Percentiles rank a stretch among this genome's conserved stretches.
phyloP scores from a whole-genome alignment of 192 early-diverging fungal genomes.

The Backusella luteola region DNA sequence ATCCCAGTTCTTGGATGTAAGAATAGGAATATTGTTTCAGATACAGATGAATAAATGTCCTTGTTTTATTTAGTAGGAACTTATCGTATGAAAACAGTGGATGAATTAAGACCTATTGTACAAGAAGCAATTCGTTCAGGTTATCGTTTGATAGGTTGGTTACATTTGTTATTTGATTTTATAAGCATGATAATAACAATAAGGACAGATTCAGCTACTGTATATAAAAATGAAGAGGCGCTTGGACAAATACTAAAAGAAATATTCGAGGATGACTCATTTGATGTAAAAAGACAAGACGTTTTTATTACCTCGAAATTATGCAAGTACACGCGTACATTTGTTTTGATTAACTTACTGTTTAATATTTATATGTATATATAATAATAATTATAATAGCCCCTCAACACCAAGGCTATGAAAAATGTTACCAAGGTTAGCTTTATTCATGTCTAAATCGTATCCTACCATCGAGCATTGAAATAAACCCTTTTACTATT shows the following conservation, averaged over 20 bases:
- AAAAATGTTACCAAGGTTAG: constrained; percentile 50
- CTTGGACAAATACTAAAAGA: constrained; percentile 53
- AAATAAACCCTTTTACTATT: not conserved
- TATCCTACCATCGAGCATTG: not conserved
- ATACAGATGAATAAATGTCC: not conserved
- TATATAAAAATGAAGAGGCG: constrained; percentile 61
- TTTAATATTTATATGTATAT: not conserved
- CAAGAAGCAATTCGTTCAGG: constrained; percentile 40
- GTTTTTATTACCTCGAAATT: constrained; percentile 74
- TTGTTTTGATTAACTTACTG: not conserved
- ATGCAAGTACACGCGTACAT: constrained; percentile 25
- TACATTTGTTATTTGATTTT: not conserved
- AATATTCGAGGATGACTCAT: constrained; percentile 41
- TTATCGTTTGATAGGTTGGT: constrained; percentile 45
- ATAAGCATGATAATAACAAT: not conserved
- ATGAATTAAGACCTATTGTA: constrained; percentile 33
- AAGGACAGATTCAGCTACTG: constrained; percentile 59
- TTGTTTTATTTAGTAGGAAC: constrained; percentile 39
- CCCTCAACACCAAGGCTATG: constrained; percentile 69
- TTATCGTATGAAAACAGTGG: constrained; percentile 38
- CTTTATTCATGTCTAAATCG: not conserved
- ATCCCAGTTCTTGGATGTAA: constrained; percentile 15
- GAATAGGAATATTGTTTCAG: not conserved
- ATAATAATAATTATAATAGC: constrained; percentile 27
- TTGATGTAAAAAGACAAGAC: constrained; percentile 55